Conservation (phyloP, 1,284 basidiomycete species). For the Marasmius oreades region DNA sequence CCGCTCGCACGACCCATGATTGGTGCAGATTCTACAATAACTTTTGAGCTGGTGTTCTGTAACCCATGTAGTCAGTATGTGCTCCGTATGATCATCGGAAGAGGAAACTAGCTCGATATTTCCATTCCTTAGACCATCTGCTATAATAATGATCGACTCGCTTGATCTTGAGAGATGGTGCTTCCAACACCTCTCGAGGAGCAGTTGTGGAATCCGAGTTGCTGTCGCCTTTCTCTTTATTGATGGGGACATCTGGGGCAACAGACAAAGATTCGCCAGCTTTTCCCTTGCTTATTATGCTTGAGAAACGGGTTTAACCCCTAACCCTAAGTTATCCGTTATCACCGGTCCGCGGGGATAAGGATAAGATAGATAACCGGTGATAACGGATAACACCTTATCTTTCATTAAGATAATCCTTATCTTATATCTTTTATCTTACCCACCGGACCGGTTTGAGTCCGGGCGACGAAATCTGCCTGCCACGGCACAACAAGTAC, state of each 20-base stretch:
- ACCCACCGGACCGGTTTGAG: too few species aligned
- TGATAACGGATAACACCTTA: too few species aligned
- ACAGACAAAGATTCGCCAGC: background rate
- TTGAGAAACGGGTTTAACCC: conserved; percentile 32
- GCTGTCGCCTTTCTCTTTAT: conserved; percentile 17
- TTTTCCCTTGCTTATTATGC: conserved; percentile 24
- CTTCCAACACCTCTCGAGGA: conserved; percentile 30
- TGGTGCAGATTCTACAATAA: conserved; percentile 42
- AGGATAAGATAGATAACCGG: too few species aligned
- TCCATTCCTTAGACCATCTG: conserved; percentile 50
- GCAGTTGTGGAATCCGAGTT: conserved; percentile 32
- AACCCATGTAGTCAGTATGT: background rate
- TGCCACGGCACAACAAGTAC: too few species aligned
- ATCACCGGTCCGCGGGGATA: too few species aligned
- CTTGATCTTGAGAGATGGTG: conserved; percentile 50
- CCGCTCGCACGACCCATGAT: conserved; percentile 38
- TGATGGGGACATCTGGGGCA: conserved; percentile 5
- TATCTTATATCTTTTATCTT: too few species aligned
- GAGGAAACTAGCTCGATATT: conserved; percentile 40
- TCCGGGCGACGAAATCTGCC: too few species aligned
- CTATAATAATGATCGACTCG: conserved; percentile 56
- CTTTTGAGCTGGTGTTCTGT: conserved; percentile 47
- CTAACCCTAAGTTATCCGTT: too few species aligned
- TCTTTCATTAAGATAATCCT: too few species aligned
- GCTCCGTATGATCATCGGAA: background rate